phyloP scores from a whole-genome alignment of 2,329 filamentous ascomycete genomes.

The Penicillium sp. region DNA sequence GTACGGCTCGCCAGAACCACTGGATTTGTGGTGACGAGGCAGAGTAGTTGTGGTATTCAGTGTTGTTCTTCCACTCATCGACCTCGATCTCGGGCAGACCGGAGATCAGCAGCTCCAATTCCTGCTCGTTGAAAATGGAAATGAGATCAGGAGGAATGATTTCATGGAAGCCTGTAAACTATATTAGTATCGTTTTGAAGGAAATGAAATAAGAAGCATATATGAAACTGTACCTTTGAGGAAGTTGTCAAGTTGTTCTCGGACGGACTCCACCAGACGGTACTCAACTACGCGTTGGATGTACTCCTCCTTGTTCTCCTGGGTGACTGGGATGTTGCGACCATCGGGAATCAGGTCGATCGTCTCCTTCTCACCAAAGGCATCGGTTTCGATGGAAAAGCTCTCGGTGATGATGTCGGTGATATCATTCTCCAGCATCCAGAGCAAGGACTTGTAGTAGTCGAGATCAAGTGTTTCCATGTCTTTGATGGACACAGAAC shows the following conservation, averaged over 20 bases:
- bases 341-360: slow-evolving; percentile 87
- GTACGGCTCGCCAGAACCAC: slow-evolving; percentile 98
- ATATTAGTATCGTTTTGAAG: background rate
- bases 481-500: slow-evolving; percentile 94
- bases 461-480: slow-evolving; percentile 99
- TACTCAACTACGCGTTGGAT: slow-evolving; percentile 93
- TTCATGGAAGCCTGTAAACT: slow-evolving; percentile 70
- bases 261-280: slow-evolving; percentile 85
- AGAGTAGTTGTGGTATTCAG: slow-evolving; percentile 97
- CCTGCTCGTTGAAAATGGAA: slow-evolving; percentile 97
- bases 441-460: slow-evolving; percentile 97
- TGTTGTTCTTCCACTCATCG: slow-evolving; percentile 99
- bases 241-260: slow-evolving; percentile 92
- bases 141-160: slow-evolving; percentile 94
- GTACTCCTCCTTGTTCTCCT: slow-evolving; percentile 98
- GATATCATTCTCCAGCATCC: slow-evolving; percentile 99
- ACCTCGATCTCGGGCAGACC: slow-evolving; percentile 96
- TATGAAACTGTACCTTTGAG: slow-evolving; percentile 57
- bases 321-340: slow-evolving; percentile 87
- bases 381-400: slow-evolving; percentile 90
- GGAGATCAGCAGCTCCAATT: slow-evolving; percentile 93
- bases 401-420: slow-evolving; percentile 96
- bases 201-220: slow-evolving; percentile 36
- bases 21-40: slow-evolving; percentile 94
- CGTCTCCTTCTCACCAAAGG: slow-evolving; percentile 84